Base-by-base conservation (phyloP, 164 flowering plant species). In the Amborella trichopoda region DNA sequence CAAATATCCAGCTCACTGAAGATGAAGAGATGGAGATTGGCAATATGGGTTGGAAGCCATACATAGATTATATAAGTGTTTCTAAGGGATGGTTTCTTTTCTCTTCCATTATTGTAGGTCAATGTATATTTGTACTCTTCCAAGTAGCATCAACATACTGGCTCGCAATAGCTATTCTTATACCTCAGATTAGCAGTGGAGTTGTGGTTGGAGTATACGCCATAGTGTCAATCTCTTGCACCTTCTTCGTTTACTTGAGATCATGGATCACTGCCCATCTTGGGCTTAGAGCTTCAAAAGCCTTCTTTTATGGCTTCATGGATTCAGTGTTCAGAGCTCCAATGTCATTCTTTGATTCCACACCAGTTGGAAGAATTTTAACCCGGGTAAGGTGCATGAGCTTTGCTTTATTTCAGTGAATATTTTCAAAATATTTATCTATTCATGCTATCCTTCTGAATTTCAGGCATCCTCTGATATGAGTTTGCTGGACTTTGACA, bases 291-390 rank as follows among this genome's bases (percentile, higher is more conserved):
- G 94, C 94, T 28, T 86, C 94, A 8, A 65, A 71, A 62, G 58
- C 77, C 28, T 77, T 90, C 62, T 90, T 86, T 63, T 64, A 71
- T 6, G 65, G 70, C 26, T 77, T 90, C 52, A 72, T 61, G 26
- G 46, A 66, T 39, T 62, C 94, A 4, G 61, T 90, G 14, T 90
- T 90, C 46, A 71, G 63, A 41, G 94, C 98, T 61, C 98, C 98
- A 5, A 83, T 90, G 95, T 60, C 70, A 26, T 86, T 86, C 70
- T 83, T 83, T 22, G 95, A 90, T 50, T 81, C 95, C 17, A 90
- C 98, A 5, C 95, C 95, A 0, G 66, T 86, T 13, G 95, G 98
- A 23, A 62, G 95, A 53, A 81, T 90, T 44, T 57, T 90, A 38
- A 83, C 91, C 9, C 63, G 94, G 50, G 96, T 88, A 69, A 66